Evolutionary conservation across 768 basidiomycete genomes (phyloP), one percentile per base, ranked within the genome.

Genomic region (Obba rivulosa): DNA sequence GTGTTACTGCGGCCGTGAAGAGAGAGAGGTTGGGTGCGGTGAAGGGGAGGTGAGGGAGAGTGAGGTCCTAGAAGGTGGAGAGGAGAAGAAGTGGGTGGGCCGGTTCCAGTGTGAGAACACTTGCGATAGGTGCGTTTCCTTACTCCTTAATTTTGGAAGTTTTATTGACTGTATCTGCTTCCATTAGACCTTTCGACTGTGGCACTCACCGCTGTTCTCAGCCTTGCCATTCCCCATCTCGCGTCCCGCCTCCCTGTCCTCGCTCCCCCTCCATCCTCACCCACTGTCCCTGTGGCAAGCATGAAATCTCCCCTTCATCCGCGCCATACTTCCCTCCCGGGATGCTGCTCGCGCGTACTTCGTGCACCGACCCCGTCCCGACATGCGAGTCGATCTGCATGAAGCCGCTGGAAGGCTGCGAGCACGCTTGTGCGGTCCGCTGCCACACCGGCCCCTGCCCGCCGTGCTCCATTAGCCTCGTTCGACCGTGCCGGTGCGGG

Each of bases 401-500:
- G 40, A 89, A 83, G 58, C 70, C 73, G 0, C 77, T 83, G 11
- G 61, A 70, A 7, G 65, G 67, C 3, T 99, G 96, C 57, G 77
- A 75, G 0, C 96, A 99, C 62, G 64, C 68, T 4, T 99, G 96
- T 60, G 67, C 72, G 11, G 63, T 62, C 0, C 68, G 58, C 9
- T 98, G 96, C 59, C 95, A 98, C 61, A 69, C 68, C 16, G 91
- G 86, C 1, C 64, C 76, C 0, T 98, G 95, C 57, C 85, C 86
- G 0, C 87, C 92, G 0, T 98, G 95, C 65, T 62, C 66, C 1
- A 78, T 86, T 43, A 67, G 71, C 39, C 74, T 93, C 36, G 76
- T 81, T 3, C 73, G 85, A 5, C 86, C 88, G 3, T 99, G 96
- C 63, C 77, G 96, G 24, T 98, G 96, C 52, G 94, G 93, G 0